Conservation (phyloP, 2,329 filamentous ascomycete species). For the Penicillium sp. region DNA sequence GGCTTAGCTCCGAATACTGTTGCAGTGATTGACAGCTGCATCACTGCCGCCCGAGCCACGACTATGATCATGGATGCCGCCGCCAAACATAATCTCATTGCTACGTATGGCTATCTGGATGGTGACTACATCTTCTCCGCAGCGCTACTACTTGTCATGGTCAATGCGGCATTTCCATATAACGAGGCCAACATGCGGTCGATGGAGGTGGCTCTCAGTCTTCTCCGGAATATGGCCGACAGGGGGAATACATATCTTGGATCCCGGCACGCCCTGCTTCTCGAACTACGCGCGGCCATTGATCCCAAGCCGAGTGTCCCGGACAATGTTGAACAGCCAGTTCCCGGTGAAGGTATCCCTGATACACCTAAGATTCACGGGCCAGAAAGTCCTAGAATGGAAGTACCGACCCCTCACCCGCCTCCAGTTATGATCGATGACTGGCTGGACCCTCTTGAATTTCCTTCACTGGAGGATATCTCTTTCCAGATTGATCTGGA, state of each 20-base stretch:
- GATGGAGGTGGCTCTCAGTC: slow-evolving; percentile 53
- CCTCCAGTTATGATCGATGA: slow-evolving; percentile 11
- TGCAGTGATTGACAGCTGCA: slow-evolving; percentile 57
- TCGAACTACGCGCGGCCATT: slow-evolving; percentile 41
- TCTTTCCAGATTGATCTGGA: slow-evolving; percentile 42
- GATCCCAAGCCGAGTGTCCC: slow-evolving; percentile 22
- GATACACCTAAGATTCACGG: slow-evolving; percentile 24
- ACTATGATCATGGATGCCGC: slow-evolving; percentile 56
- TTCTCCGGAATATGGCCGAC: slow-evolving; percentile 57
- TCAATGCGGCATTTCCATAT: slow-evolving; percentile 57
- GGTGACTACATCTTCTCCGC: slow-evolving; percentile 61
- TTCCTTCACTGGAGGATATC: slow-evolving; percentile 36
- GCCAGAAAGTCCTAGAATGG: slow-evolving; percentile 11
- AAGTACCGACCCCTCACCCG: slow-evolving; percentile 4
- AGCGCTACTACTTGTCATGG: slow-evolving; percentile 59
- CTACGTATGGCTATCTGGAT: slow-evolving; percentile 63
- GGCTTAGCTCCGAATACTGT: slow-evolving; percentile 55
- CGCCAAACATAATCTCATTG: slow-evolving; percentile 53
- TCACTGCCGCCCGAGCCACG: slow-evolving; percentile 55
- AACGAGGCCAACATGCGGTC: slow-evolving; percentile 48
- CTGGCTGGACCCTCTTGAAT: slow-evolving; percentile 27
- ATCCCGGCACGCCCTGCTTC: slow-evolving; percentile 44
- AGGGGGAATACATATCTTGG: slow-evolving; percentile 57
- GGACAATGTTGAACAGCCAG: slow-evolving; percentile 6
- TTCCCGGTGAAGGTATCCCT: slow-evolving; percentile 13